Conservation (phyloP, 2,329 filamentous ascomycete genomes). For the Alternaria ventricosa region DNA sequence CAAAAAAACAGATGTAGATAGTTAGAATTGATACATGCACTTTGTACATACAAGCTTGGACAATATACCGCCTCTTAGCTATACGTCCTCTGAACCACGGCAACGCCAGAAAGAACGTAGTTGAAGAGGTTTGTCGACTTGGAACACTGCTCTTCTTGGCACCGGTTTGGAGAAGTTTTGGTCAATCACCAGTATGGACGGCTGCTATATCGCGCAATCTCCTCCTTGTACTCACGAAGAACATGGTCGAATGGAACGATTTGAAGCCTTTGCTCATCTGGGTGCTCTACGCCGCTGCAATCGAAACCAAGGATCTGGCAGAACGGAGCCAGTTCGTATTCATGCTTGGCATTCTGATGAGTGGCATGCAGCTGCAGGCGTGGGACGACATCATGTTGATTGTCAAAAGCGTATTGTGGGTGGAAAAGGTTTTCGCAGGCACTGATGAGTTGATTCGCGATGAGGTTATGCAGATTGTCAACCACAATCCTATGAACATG, state of each 20-base stretch:
- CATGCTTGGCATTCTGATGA: constrained; percentile 36
- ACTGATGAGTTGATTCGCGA: constrained; percentile 32
- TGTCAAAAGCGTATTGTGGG: constrained; percentile 40
- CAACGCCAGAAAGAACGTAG: constrained; percentile 18
- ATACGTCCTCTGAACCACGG: constrained; percentile 29
- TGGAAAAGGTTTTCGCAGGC: constrained; percentile 32
- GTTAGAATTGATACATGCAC: no score
- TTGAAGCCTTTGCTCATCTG: constrained; percentile 37
- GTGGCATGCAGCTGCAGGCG: constrained; percentile 22
- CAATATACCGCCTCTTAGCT: constrained; percentile 31
- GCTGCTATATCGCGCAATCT: constrained; percentile 30
- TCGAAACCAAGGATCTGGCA: constrained; percentile 31
- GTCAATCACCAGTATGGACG: constrained; percentile 35
- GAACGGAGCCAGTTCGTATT: constrained; percentile 36
- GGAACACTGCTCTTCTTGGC: constrained; percentile 38
- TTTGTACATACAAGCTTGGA: neutral
- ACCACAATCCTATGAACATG: constrained; percentile 10
- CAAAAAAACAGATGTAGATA: no score
- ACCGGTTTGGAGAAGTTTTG: constrained; percentile 35
- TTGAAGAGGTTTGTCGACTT: constrained; percentile 41
- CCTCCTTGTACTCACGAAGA: constrained; percentile 23
- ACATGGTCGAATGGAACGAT: constrained; percentile 36
- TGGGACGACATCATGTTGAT: constrained; percentile 34
- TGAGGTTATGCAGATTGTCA: constrained; percentile 33
- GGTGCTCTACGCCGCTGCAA: constrained; percentile 35